A percentile compares a stretch with the other conserved stretches of the same genome.
Evolutionary conservation across 441 rosid genomes (phyloP).

Genomic region (Capsella rubella): DNA sequence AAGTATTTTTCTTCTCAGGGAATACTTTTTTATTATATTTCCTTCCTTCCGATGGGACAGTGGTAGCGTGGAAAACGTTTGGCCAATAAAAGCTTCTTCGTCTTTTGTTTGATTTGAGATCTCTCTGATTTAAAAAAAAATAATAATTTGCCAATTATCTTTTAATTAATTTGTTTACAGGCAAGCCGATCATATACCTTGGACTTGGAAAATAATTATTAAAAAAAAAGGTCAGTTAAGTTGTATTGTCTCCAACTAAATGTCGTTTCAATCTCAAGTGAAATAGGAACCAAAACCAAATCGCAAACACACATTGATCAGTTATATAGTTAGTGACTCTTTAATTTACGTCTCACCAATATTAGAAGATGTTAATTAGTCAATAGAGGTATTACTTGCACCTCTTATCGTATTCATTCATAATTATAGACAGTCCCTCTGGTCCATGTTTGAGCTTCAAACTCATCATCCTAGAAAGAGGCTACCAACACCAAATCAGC

Average conservation of each 20-base stretch:
- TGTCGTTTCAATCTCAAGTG: not conserved
- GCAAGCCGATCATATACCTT: not conserved
- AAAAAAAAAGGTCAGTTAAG: too few species aligned
- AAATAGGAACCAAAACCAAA: not conserved
- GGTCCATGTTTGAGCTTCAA: not conserved
- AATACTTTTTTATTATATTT: too few species aligned
- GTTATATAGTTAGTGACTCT: not conserved
- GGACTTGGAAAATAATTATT: not conserved
- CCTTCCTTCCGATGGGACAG: slow-evolving; percentile 3
- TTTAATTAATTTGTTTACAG: not conserved
- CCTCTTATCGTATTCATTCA: not conserved
- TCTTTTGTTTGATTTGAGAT: not conserved
- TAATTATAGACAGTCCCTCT: not conserved
- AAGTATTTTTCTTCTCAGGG: not conserved
- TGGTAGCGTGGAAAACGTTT: slow-evolving; percentile 22
- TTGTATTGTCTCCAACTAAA: not conserved
- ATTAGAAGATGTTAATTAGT: too few species aligned
- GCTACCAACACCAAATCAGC: not conserved
- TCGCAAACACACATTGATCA: not conserved
- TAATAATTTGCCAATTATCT: not conserved
- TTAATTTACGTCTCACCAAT: not conserved
- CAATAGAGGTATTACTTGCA: not conserved
- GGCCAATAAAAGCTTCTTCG: not conserved
- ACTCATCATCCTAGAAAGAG: not conserved
- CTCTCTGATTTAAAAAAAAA: not conserved